Evolutionary conservation across 306 rosid species (phyloP).

Genomic region (Cucurbita maxima): DNA sequence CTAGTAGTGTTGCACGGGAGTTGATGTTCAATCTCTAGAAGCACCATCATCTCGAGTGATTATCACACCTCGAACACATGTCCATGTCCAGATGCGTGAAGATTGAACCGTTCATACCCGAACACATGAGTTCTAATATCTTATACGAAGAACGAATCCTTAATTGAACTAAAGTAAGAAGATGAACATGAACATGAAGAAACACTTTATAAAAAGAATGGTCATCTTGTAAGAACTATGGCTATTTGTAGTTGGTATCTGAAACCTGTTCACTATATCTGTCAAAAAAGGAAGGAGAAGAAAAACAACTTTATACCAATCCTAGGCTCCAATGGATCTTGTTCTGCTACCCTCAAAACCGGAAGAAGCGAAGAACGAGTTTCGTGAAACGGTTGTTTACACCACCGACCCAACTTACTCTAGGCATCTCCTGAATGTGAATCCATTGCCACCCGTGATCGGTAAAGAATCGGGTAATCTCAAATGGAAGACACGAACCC

Average conservation of each 20-base stretch:
- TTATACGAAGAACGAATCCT: not conserved
- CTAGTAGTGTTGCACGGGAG: too few species aligned
- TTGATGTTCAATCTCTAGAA: too few species aligned
- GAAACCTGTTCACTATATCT: slow-evolving; percentile 10
- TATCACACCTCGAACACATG: too few species aligned
- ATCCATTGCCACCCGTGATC: not conserved
- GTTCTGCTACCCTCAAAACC: not conserved
- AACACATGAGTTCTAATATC: too few species aligned
- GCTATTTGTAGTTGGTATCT: not conserved
- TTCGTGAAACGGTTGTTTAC: not conserved
- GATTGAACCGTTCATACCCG: too few species aligned
- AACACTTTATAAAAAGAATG: not conserved
- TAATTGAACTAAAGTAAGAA: not conserved
- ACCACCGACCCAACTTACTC: not conserved
- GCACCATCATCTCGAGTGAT: too few species aligned
- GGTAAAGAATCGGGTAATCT: not conserved
- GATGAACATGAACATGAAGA: not conserved
- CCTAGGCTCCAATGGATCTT: slow-evolving; percentile 1
- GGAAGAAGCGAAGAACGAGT: not conserved
- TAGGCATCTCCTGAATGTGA: not conserved
- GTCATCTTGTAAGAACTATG: slow-evolving; percentile 2
- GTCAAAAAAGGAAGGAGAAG: not conserved
- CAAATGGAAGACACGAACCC: not conserved
- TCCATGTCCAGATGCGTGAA: too few species aligned
- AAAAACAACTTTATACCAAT: not conserved